Conservation (phyloP, 106 monocot genomes). For the Iris macrosiphon region DNA sequence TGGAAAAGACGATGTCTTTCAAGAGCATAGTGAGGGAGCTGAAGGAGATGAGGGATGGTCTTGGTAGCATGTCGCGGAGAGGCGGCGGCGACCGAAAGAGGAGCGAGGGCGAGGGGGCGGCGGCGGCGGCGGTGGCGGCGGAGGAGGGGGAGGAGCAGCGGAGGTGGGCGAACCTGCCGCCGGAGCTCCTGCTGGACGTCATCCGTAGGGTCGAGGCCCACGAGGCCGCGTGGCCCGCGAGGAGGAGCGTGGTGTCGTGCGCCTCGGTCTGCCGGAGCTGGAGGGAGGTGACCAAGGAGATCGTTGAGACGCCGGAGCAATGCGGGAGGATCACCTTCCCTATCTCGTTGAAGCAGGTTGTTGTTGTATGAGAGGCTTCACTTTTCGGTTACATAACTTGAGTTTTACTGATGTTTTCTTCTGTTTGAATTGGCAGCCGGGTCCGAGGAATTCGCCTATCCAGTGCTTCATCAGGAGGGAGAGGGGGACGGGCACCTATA, state of each 20-base stretch:
- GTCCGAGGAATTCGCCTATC: conserved; percentile 36
- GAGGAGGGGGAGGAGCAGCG: conserved; percentile 15
- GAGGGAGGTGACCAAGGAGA: conserved; percentile 41
- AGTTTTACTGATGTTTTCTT: too few relatives aligned
- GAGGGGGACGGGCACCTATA: conserved; percentile 42
- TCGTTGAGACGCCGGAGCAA: conserved; percentile 35
- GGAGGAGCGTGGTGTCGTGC: conserved; percentile 40
- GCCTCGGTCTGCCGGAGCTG: conserved; percentile 52
- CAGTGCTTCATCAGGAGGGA: conserved; percentile 74
- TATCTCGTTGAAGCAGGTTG: conserved; percentile 59
- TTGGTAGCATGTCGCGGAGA: background rate
- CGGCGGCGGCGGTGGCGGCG: background rate
- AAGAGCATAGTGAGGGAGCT: conserved; percentile 31
- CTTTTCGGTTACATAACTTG: too few relatives aligned
- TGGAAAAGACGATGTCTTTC: conserved; percentile 25
- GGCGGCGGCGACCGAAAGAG: background rate
- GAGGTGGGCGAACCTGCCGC: conserved; percentile 44
- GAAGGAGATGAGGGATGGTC: conserved; percentile 19
- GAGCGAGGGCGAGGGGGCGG: background rate
- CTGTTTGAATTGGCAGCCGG: conserved; percentile 24
- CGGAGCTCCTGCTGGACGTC: conserved; percentile 56
- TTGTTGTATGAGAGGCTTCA: background rate
- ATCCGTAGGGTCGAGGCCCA: conserved; percentile 41
- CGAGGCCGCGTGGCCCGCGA: conserved; percentile 42
- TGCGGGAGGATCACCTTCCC: conserved; percentile 56